These are phyloP conservation scores for Phytophthora podocarpi DNA, from an alignment of 352 stramenopile species.

Conservation along the genomic window DNA sequence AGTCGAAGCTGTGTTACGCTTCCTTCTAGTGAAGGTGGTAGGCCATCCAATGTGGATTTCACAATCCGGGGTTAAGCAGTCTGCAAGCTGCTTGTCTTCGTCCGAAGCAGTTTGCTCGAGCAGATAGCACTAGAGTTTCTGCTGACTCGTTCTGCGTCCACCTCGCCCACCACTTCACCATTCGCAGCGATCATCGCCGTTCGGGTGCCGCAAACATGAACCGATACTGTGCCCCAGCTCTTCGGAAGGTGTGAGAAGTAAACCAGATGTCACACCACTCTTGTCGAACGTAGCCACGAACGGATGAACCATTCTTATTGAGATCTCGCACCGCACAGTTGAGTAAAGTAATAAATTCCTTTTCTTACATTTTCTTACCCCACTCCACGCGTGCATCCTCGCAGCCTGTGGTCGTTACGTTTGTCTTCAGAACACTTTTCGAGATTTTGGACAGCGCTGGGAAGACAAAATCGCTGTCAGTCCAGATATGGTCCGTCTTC, in stretches of 20 bases:
- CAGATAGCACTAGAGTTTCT: constrained; percentile 12
- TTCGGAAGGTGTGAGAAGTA: constrained; percentile 11
- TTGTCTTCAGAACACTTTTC: constrained; percentile 7
- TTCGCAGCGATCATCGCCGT: constrained; percentile 2
- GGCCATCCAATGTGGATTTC: not conserved
- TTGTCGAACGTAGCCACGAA: not conserved
- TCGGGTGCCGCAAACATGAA: constrained; percentile 18
- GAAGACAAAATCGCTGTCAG: constrained; percentile 7
- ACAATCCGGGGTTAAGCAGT: constrained; percentile 1
- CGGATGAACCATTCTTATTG: not conserved
- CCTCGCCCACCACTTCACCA: constrained; percentile 12
- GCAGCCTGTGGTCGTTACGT: not conserved
- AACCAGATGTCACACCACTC: constrained; percentile 10
- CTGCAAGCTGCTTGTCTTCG: constrained; percentile 15
- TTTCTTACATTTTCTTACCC: constrained; percentile 15
- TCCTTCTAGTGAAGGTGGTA: not conserved
- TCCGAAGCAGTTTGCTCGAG: constrained; percentile 7
- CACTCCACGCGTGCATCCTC: constrained; percentile 12
- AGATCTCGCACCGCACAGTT: too few relatives aligned
- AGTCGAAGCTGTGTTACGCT: not conserved
- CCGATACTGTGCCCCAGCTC: constrained; percentile 12
- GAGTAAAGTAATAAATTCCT: constrained; percentile 6
- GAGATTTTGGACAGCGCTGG: constrained; percentile 8
- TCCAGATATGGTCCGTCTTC: constrained; percentile 9
- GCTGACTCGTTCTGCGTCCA: constrained; percentile 17